Evolutionary conservation across 345 rosid species (phyloP).

Genomic region (Physaria fendleri): DNA sequence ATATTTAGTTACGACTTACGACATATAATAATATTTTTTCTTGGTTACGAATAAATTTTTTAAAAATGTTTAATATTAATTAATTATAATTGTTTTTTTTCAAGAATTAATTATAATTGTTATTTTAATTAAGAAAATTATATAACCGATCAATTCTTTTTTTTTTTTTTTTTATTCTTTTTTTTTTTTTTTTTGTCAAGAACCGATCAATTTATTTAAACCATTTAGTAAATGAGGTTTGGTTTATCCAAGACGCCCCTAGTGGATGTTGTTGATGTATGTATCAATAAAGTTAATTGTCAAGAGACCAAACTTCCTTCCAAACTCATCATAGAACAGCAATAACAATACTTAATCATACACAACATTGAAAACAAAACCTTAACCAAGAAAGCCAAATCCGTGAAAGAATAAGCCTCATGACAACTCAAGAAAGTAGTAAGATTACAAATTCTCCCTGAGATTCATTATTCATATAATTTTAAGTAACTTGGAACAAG

Average conservation of each 20-base stretch:
- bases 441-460: conserved; percentile 5
- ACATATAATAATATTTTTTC: no score
- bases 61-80: no score
- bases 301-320: background rate
- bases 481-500: background rate
- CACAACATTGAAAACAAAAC: conserved; percentile 2
- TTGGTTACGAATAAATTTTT: no score
- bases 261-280: background rate
- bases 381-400: conserved; percentile 3
- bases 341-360: background rate
- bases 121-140: no score
- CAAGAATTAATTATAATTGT: no score
- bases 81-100: no score
- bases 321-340: background rate
- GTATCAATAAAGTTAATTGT: background rate
- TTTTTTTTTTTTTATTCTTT: conserved; percentile 19
- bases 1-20: no score
- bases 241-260: no score
- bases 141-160: no score
- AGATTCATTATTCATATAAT: conserved; percentile 20
- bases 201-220: no score
- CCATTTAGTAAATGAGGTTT: no score
- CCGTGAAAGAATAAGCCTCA: conserved; percentile 6
- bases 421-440: background rate
- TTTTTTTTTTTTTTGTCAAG: no score